Base-by-base conservation (phyloP, 2,329 filamentous ascomycete genomes). In the Colletotrichum spaethianum region DNA sequence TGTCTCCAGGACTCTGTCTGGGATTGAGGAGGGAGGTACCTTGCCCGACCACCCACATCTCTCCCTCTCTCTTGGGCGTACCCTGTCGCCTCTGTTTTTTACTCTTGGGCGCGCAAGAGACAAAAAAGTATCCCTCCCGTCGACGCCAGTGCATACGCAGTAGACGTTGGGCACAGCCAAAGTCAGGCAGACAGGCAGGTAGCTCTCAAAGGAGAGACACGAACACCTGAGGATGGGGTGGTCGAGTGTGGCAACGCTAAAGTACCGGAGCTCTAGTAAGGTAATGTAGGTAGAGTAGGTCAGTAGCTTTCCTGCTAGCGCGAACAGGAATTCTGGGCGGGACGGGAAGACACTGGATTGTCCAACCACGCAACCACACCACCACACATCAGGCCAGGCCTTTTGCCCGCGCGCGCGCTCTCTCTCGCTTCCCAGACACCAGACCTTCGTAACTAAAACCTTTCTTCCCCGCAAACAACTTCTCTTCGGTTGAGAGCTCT, bases 401-500 rank as follows among this genome's bases (percentile, higher is more conserved):
- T 36, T 52, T 66, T 70, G 62, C 62, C 61, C 42, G 61, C 62
- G 62, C 62, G 62, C 67, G 44, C 44, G 48, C 59, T 50, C 52
- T 40, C 48, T 28, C 52, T 46, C 50, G 50, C 69, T 38, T 56
- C 44, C 60, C 70, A 61, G 55, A 60, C 33, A 63, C 26, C 62
- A 66, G 36, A 60, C 36, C 42, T 53, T 23, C 60, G 55, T 65
- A 73, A 61, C 70, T 73, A 73, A 73, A 73, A 73, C 70, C 70
- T 73, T 62, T 38, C 67, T 71, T 71, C 70, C 70, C 70, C 70
- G 67, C 70, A 70, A 66, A 62, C 70, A 65, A 44, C 46, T 40
- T 61, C 67, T 71, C 38, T 31, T 59, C 61, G 40, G 20, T 50
- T 38, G 20, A 63, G 36, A 71, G 55, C 55, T 65, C 38, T 53